Base-by-base conservation (phyloP, 1,284 basidiomycete genomes). In the Trichosporon ovoides region DNA sequence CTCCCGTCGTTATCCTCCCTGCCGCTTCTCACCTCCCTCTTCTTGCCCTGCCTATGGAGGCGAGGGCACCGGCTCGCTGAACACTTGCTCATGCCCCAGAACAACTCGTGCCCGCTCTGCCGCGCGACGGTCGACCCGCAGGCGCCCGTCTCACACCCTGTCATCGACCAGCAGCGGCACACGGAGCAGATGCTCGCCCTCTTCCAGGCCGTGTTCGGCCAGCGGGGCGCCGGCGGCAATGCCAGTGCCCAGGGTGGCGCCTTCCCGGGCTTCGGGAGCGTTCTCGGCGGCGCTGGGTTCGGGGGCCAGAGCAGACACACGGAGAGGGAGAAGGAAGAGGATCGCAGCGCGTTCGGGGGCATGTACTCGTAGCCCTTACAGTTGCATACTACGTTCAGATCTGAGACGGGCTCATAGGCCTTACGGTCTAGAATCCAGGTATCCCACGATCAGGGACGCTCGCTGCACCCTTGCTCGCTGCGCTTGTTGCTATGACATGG, bases 291-390 rank as follows among this genome's bases (percentile, higher is more conserved):
- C 16, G 24, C 20, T 1, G 4, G 3, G 14, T 9, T 14, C 24
- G 24, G 43, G 7, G 24, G 24, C 22, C 43, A 31, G 43, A 7
- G 3, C 43, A 48, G 14, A 20, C 22, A 4, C 28, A 22, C 20
- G 28, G 5, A 19, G 24, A 31, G 43, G 24, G 22, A 48, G 24
- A 12, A 22, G 38, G 43, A 38, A 22, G 52, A 54, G 10, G 58
- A 57, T 34, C 34, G 18, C 19, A 16, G 83, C 81, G 76, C 50
- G 37, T 55, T 49, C 35, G 28, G 50, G 2, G 54, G 58, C 34
- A 59, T 59, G 58, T 59, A 79, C 76, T 72, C 90, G 91, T 46
- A 91, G 80, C 58, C 38, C 20, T 20, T 24, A 10, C 22, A 11
- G 18, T 40, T 14, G 1, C n/a, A 4, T 7, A 12, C 14, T 4